A percentile compares a stretch with the other conserved stretches of the same genome.
Evolutionary conservation across 2,329 filamentous ascomycete species (phyloP).

Genomic region (Colletotrichum horii): DNA sequence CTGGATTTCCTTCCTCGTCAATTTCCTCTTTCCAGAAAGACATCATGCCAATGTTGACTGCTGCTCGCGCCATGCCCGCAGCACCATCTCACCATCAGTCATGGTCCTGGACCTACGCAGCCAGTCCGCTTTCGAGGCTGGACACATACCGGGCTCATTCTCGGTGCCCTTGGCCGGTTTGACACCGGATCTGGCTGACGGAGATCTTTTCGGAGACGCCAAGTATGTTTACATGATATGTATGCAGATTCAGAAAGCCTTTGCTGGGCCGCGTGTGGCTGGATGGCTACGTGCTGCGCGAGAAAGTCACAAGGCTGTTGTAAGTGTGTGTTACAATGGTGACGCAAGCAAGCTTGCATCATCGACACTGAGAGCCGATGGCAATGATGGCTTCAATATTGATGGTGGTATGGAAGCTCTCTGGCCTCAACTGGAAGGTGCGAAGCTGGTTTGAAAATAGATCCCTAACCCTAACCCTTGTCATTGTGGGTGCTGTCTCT

Average conservation of each 20-base stretch:
- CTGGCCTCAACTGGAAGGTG: not conserved
- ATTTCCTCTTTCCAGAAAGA: not conserved
- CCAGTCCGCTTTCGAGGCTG: not conserved
- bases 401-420: constrained; percentile 1
- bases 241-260: not conserved
- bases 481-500: fast-evolving
- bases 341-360: constrained; percentile 1
- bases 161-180: not conserved
- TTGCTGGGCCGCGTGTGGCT: not conserved
- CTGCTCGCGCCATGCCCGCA: not conserved
- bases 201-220: constrained; percentile 12
- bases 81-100: not conserved
- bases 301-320: not conserved
- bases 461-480: not conserved
- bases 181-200: not conserved
- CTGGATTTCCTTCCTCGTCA: not conserved
- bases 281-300: not conserved
- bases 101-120: not conserved
- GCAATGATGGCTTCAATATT: not conserved
- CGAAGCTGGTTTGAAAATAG: not conserved
- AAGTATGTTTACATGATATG: constrained; percentile 2
- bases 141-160: constrained; percentile 8
- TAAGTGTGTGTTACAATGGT: constrained; percentile 5
- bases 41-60: fast-evolving
- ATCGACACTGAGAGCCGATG: not conserved